Evolutionary conservation across 768 basidiomycete genomes (phyloP).

Genomic region (Kwoniella europaea): DNA sequence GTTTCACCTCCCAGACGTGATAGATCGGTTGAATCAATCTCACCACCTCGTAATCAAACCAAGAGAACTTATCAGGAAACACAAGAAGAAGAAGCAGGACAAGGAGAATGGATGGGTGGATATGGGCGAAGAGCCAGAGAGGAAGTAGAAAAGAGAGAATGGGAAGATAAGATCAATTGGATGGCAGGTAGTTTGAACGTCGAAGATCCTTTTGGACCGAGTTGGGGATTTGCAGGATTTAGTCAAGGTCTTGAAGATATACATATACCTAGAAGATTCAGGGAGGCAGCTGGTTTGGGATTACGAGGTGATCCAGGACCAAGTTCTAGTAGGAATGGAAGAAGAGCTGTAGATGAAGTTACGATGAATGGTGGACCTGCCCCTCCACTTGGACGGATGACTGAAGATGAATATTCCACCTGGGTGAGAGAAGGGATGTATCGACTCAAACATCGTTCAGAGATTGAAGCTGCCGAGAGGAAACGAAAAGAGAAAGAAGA

Average conservation of each 20-base stretch:
- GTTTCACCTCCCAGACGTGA: constrained; percentile 44
- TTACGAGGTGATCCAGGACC: neutral
- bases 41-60: constrained; percentile 47
- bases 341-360: constrained; percentile 58
- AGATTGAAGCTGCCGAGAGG: constrained; percentile 43
- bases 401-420: constrained; percentile 85
- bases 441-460: constrained; percentile 60
- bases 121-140: constrained; percentile 19
- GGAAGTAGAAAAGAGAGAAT: constrained; percentile 23
- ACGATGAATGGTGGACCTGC: constrained; percentile 57
- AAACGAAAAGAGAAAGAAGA: constrained; percentile 60
- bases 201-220: constrained; percentile 2
- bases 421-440: constrained; percentile 89
- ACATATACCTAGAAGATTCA: constrained; percentile 77
- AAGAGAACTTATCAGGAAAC: neutral
- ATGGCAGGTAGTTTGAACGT: constrained; percentile 15
- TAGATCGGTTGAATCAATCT: constrained; percentile 37
- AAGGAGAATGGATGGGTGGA: constrained; percentile 60
- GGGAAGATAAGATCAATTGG: constrained; percentile 33
- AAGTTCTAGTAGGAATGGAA: neutral
- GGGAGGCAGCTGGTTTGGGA: constrained; percentile 50
- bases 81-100: constrained; percentile 54
- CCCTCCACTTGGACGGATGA: constrained; percentile 65
- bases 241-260: constrained; percentile 54
- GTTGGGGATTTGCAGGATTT: neutral